These are phyloP conservation scores for Raddia guianensis DNA, from an alignment of 176 grass and related monocot species.

Conservation along the genomic window DNA sequence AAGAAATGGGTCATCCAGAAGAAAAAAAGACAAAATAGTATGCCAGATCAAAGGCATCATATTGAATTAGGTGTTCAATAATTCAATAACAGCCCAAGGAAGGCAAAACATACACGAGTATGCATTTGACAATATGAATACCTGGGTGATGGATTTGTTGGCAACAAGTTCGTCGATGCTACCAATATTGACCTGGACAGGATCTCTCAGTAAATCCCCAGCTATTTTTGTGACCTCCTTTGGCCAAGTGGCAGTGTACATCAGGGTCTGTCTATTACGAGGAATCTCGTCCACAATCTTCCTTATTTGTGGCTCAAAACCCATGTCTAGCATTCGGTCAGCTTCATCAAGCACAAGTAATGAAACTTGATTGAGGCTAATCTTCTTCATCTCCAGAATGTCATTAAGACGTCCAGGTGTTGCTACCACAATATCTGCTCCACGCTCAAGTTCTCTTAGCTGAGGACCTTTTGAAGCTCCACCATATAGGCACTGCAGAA, in stretches of 20 bases:
- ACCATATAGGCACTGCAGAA: conserved; percentile 86
- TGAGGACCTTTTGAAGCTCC: conserved; percentile 93
- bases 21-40: conserved; percentile 22
- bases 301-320: conserved; percentile 96
- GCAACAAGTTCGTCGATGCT: conserved; percentile 89
- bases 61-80: conserved; percentile 30
- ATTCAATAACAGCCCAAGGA: background rate
- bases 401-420: conserved; percentile 99
- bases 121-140: conserved; percentile 35
- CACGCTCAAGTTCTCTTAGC: conserved; percentile 92
- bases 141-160: conserved; percentile 98
- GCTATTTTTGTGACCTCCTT: conserved; percentile 98
- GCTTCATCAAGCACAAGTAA: conserved; percentile 98
- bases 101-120: conserved; percentile 28
- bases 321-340: conserved; percentile 98
- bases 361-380: conserved; percentile 83
- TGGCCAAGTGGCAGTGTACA: conserved; percentile 99
- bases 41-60: background rate
- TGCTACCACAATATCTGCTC: conserved; percentile 90
- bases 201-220: conserved; percentile 87
- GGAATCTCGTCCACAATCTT: conserved; percentile 93
- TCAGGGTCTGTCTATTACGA: conserved; percentile 81
- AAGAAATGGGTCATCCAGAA: conserved; percentile 31
- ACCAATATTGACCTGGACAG: conserved; percentile 94
- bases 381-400: conserved; percentile 92